Base-by-base conservation (phyloP, 2,329 filamentous ascomycete species). In the Pseudocercospora fuligena region DNA sequence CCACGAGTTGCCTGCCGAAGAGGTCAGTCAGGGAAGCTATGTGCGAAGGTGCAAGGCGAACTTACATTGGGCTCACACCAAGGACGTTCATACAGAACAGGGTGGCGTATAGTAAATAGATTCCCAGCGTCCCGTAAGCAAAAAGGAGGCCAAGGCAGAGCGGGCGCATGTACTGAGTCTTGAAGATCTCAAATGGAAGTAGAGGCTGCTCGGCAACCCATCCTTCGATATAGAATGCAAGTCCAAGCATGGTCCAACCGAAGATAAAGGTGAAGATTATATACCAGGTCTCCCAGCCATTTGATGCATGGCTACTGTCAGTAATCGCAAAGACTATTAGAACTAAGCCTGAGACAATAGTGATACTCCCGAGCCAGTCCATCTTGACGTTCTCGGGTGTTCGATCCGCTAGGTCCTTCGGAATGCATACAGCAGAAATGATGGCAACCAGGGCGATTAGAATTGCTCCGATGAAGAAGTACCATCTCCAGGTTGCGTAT, bases 311-410 rank as follows among this genome's bases (percentile, higher is more conserved):
- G 0, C 88, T 86, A 7, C 88, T 89, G 57, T 92, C 89, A 0
- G 91, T 93, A 60, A 95, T 86, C 0, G 91, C 90, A 72, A 89
- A 94, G 0, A 93, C 89, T 8, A 92, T 82, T 27, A 95, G 82
- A 1, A 91, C 83, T 12, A 93, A 78, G 0, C 89, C 91, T 0
- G 85, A 83, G 0, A 92, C 83, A 16, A 90, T 89, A 14, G 89
- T 85, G 2, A 78, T 74, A 1, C 86, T 79, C 0, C 91, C 91
- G 64, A 83, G 80, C 86, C 88, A 93, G 75, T 94, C 91, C 90
- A 93, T 93, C 33, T 81, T 80, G 23, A 86, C 78, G 0, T 78
- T 78, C 21, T 80, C 74, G 29, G 66, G 51, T 53, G 56, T 71
- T 57, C 80, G 79, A 56, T 80, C 78, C 40, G 60, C 73, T 67